Base-by-base conservation (phyloP, 2,329 filamentous ascomycete species). In the Colletotrichum falcatum region DNA sequence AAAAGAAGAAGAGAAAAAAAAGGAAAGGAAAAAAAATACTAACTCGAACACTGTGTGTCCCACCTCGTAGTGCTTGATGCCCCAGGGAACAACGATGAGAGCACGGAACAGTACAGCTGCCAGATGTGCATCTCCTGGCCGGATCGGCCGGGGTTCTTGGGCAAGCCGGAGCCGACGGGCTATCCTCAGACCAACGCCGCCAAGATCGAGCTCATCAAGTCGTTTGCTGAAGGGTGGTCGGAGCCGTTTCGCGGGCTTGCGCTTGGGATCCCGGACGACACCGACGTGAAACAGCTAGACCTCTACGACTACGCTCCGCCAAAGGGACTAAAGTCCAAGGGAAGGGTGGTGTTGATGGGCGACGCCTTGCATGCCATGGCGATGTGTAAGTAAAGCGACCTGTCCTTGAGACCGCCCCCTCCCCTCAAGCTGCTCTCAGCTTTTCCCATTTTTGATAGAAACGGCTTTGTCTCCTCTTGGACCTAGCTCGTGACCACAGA, bases 331-430 rank as follows among this genome's bases (percentile, higher is more conserved):
- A 82, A 79, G 54, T 78, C 79, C 0, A 78, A 76, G 8, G 84
- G 84, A 0, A 79, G 80, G 2, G 83, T 82, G 0, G 81, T 85
- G 0, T 73, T 89, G 1, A 80, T 87, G 67, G 87, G 88, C 0
- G 88, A 90, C 75, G 84, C 87, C 0, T 80, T 88, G 3, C 87
- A 90, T 75, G 82, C 85, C 0, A 89, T 89, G 87, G 84, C 85
- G 0, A 89, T 89, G 87, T 89, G 86, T 89, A 82, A 77, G 86
- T 77, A n/a, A 20, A 33, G 18, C 20, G 2, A 5, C 11, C 12
- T 35, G 5, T 6, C 8, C 14, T 23, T 75, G n/a, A 35, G 49
- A 37, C 4, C 49, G 35, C 20, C 53, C 48, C 33, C 20, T 9
- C 53, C 48, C 33, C 20, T 9, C 26, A 26, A 11, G 23, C 33